Evolutionary conservation across 1,284 basidiomycete species (phyloP).

Genomic region (Pseudozyma sp.): DNA sequence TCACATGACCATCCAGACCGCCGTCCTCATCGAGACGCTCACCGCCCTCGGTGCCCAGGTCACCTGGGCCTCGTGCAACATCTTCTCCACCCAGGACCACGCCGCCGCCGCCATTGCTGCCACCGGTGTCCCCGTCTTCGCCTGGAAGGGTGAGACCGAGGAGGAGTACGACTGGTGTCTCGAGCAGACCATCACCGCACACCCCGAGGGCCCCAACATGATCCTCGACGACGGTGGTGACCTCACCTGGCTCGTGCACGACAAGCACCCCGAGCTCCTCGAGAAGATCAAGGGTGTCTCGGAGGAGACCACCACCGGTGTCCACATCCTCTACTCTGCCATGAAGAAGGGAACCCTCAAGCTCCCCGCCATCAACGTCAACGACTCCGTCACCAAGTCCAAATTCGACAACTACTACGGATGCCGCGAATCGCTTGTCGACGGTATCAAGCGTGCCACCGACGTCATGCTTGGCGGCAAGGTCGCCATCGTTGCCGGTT

Average conservation of each 20-base stretch:
- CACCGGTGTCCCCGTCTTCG: conserved; percentile 96
- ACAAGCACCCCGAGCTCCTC: conserved; percentile 74
- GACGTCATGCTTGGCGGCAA: conserved; percentile 99
- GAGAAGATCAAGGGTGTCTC: conserved; percentile 81
- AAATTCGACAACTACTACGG: conserved; percentile 81
- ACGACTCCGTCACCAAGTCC: conserved; percentile 97
- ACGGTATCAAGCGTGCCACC: conserved; percentile 99
- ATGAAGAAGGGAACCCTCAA: conserved; percentile 96
- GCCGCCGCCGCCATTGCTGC: conserved; percentile 98
- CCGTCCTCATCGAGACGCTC: conserved; percentile 72
- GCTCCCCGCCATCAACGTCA: conserved; percentile 98
- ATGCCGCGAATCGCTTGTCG: conserved; percentile 98
- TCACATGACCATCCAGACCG: conserved; percentile 89
- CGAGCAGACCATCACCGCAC: conserved; percentile 90
- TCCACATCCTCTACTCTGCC: conserved; percentile 98
- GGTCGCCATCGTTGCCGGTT: conserved; percentile 97
- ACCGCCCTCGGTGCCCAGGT: conserved; percentile 95
- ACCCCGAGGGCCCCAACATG: conserved; percentile 91
- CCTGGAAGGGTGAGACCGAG: conserved; percentile 99
- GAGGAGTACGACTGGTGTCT: conserved; percentile 97
- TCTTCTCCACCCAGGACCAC: conserved; percentile 98
- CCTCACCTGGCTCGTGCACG: conserved; percentile 92
- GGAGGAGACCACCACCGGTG: conserved; percentile 99
- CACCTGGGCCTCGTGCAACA: conserved; percentile 99
- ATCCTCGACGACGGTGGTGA: conserved; percentile 99